These are phyloP conservation scores for Spergularia bocconei DNA, from an alignment of 148 eudicot genomes.

Conservation along the genomic window DNA sequence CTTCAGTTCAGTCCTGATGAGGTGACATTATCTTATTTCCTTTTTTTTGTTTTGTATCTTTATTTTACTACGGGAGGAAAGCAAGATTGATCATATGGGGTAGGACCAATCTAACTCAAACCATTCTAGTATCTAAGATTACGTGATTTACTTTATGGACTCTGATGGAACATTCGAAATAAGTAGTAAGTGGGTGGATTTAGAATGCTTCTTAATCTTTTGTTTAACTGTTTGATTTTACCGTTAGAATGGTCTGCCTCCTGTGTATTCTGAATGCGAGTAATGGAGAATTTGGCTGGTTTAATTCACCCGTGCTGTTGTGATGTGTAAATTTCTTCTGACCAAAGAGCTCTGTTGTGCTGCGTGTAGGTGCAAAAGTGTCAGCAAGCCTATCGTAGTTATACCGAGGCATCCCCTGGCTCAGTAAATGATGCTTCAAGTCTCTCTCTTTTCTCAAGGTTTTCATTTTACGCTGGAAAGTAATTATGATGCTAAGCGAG, in stretches of 20 bases:
- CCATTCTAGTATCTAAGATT: too few relatives aligned
- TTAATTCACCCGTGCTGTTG: background rate
- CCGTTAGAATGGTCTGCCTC: background rate
- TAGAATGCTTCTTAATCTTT: background rate
- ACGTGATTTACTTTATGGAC: too few relatives aligned
- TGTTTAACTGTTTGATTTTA: background rate
- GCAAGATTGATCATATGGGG: too few relatives aligned
- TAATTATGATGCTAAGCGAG: background rate
- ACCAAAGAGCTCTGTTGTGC: background rate
- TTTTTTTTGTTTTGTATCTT: background rate
- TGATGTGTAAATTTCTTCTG: background rate
- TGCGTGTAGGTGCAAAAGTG: conserved; percentile 73
- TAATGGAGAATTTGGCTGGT: background rate
- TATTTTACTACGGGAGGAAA: background rate
- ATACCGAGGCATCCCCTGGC: conserved; percentile 51
- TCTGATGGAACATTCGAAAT: background rate
- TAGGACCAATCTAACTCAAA: too few relatives aligned
- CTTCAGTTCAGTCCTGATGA: conserved; percentile 99
- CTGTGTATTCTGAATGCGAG: background rate
- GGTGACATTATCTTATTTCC: conserved; percentile 40
- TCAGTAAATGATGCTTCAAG: conserved; percentile 61
- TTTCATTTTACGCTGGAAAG: conserved; percentile 44
- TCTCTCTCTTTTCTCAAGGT: conserved; percentile 77
- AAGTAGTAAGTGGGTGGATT: background rate
- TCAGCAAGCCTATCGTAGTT: conserved; percentile 70